A percentile compares a stretch with the other conserved stretches of the same genome.
These are phyloP conservation scores for Penicillium sp. DNA, from an alignment of 2,329 filamentous ascomycete species.

Conservation along the genomic window DNA sequence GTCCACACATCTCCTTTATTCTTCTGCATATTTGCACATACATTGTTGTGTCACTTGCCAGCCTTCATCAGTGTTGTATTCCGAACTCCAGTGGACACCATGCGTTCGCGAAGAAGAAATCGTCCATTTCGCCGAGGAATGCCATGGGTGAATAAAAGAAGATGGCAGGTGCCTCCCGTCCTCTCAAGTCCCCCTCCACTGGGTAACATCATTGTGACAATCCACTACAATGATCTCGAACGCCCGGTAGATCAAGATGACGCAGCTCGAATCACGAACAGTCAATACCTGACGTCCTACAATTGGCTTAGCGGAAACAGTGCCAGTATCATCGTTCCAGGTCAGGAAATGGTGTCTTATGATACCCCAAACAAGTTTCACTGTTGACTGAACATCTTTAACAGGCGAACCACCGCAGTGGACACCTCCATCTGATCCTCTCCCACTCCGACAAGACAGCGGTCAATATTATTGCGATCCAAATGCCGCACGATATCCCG, in stretches of 20 bases:
- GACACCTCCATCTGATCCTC: conserved; percentile 43
- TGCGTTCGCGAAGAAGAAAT: neutral
- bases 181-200: conserved; percentile 10
- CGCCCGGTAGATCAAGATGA: conserved; percentile 1
- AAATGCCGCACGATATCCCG: conserved; percentile 34
- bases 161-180: too few species aligned
- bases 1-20: too few species aligned
- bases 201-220: conserved; percentile 17
- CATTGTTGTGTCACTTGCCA: too few species aligned
- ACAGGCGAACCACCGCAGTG: conserved; percentile 53
- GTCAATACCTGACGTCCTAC: conserved; percentile 52
- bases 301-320: conserved; percentile 47
- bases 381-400: conserved; percentile 4
- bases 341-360: conserved; percentile 28
- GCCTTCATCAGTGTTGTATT: too few species aligned
- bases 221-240: conserved; percentile 12
- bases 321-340: conserved; percentile 48
- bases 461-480: conserved; percentile 49
- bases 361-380: neutral
- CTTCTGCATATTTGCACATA: too few species aligned
- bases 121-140: too few species aligned
- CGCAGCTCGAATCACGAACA: conserved; percentile 36
- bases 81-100: too few species aligned
- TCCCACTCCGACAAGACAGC: conserved; percentile 44
- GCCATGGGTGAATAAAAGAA: neutral